Evolutionary conservation across 108 stramenopile genomes (phyloP).

Genomic region (Aurantiochytrium sp.): DNA sequence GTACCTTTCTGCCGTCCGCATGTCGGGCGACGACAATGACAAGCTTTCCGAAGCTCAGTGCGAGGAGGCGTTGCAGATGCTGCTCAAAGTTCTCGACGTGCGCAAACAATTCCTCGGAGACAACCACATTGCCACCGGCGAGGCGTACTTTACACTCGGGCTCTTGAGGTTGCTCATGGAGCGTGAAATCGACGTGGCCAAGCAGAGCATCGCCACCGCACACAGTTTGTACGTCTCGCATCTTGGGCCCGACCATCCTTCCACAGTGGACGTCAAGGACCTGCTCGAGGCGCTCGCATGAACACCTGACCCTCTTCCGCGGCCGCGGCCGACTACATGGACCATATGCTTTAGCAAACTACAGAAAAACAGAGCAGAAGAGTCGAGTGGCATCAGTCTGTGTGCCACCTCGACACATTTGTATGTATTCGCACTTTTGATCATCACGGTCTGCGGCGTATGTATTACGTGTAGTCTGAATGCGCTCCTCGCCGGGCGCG

Average conservation of each 20-base stretch:
- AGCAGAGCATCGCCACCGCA: slow-evolving; percentile 34
- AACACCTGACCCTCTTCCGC: neutral
- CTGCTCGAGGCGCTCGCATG: slow-evolving; percentile 14
- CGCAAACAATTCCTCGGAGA: slow-evolving; percentile 53
- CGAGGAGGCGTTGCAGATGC: slow-evolving; percentile 51
- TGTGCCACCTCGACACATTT: too few species aligned
- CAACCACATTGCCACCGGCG: slow-evolving; percentile 56
- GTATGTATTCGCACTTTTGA: too few species aligned
- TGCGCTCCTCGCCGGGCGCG: too few species aligned
- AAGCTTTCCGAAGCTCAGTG: slow-evolving; percentile 42
- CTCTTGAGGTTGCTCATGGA: slow-evolving; percentile 46
- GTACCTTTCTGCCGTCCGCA: slow-evolving; percentile 44
- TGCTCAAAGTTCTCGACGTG: slow-evolving; percentile 42
- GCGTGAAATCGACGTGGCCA: slow-evolving; percentile 36
- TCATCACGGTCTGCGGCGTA: too few species aligned
- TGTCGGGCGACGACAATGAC: slow-evolving; percentile 37
- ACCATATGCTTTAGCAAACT: too few species aligned
- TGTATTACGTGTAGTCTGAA: too few species aligned
- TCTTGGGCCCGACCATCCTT: slow-evolving; percentile 49
- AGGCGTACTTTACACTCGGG: slow-evolving; percentile 55
- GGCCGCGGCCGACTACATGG: too few species aligned
- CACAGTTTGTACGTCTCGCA: slow-evolving; percentile 42
- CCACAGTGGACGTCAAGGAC: slow-evolving; percentile 41
- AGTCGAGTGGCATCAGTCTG: too few species aligned
- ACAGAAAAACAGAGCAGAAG: too few species aligned